These are phyloP conservation scores for Colletotrichum orchidophilum DNA, from an alignment of 2,329 filamentous ascomycete genomes.

Conservation along the genomic window DNA sequence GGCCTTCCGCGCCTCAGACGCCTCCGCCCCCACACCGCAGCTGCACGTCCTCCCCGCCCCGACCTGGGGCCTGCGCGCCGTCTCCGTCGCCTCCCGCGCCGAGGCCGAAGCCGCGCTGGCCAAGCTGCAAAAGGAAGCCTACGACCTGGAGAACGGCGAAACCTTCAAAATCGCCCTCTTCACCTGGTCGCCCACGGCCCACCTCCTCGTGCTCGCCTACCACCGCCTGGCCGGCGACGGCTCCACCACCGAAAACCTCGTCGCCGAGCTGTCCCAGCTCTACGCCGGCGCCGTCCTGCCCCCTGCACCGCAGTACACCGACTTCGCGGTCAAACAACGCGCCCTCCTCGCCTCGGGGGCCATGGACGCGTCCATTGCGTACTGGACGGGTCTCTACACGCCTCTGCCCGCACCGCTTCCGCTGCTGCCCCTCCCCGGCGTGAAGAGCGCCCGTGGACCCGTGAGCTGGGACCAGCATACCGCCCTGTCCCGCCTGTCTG, in stretches of 20 bases:
- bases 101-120: neutral
- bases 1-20: conserved; percentile 33
- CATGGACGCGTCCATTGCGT: conserved; percentile 37
- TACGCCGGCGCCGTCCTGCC: neutral
- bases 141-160: neutral
- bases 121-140: neutral
- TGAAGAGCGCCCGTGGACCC: neutral
- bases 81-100: neutral
- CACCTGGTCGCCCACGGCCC: neutral
- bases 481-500: neutral
- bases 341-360: conserved; percentile 37
- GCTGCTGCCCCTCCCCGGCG: neutral
- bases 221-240: conserved; percentile 15
- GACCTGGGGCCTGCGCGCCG: neutral
- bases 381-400: conserved; percentile 30
- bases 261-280: neutral
- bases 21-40: neutral
- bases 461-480: conserved; percentile 3
- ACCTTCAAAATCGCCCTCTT: conserved; percentile 5
- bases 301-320: conserved; percentile 41
- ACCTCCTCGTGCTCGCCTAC: conserved; percentile 9
- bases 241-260: conserved; percentile 4
- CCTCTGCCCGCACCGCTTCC: neutral
- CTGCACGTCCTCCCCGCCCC: neutral
- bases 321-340: conserved; percentile 47